Evolutionary conservation across 1,284 basidiomycete genomes (phyloP).

Genomic region (Thelephora terrestris): DNA sequence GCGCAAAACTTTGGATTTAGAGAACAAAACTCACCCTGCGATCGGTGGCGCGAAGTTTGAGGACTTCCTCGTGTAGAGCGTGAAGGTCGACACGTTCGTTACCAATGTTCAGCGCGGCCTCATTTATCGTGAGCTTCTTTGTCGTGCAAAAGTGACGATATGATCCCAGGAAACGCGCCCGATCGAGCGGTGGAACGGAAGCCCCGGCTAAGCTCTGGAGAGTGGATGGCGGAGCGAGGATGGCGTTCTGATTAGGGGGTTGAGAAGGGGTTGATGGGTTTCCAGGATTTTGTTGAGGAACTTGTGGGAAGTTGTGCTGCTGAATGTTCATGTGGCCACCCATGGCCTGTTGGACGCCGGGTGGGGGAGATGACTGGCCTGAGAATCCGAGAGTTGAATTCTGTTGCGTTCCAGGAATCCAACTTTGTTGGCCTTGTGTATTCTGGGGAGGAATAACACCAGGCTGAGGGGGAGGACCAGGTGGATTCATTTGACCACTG

Average conservation of each 20-base stretch:
- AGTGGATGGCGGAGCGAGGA: slow-evolving; percentile 1
- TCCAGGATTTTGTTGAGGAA: slow-evolving; percentile 9
- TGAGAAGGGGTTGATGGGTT: slow-evolving; percentile 12
- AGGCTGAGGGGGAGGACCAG: neutral
- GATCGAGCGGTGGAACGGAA: slow-evolving; percentile 31
- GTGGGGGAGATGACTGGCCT: neutral
- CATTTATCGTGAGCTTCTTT: slow-evolving; percentile 30
- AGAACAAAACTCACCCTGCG: slow-evolving; percentile 28
- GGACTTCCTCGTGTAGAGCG: slow-evolving; percentile 44
- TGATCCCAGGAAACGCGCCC: slow-evolving; percentile 35
- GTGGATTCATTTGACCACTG: slow-evolving; percentile 1
- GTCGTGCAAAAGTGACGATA: slow-evolving; percentile 38
- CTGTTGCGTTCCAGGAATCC: slow-evolving; percentile 6
- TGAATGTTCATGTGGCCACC: slow-evolving; percentile 11
- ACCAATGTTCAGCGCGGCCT: slow-evolving; percentile 35
- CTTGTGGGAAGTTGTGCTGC: slow-evolving; percentile 4
- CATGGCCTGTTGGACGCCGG: slow-evolving; percentile 10
- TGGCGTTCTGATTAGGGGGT: slow-evolving; percentile 8
- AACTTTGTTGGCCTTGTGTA: slow-evolving; percentile 15
- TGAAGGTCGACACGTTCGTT: slow-evolving; percentile 45
- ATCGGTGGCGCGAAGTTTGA: slow-evolving; percentile 40
- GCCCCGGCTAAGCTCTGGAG: slow-evolving; percentile 18
- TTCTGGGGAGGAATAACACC: slow-evolving; percentile 6
- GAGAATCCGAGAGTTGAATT: slow-evolving; percentile 13
- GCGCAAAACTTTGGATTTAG: neutral